Evolutionary conservation across 495 filamentous ascomycete species (phyloP), one percentile per base, ranked within the genome.

Genomic region (Hyaloscypha bicolor): DNA sequence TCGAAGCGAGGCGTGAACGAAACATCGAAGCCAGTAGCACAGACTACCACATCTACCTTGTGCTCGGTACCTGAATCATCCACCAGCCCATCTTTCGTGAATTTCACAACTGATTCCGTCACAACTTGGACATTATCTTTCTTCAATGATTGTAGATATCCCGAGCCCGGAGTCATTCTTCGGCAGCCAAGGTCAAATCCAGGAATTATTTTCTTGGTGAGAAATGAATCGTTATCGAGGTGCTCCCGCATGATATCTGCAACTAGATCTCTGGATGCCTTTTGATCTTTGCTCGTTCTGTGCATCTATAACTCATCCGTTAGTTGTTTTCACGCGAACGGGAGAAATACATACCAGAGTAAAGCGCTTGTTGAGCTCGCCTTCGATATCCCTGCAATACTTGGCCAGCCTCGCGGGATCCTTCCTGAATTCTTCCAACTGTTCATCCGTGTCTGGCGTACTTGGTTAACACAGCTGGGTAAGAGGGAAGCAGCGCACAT

Each of bases 101-200:
- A 85, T 14, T 77, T 74, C 56, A 81, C 72, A 72, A 91, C 90
- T n/a, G 71, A 78, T 1, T 78, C 80, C 48, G 78, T 77, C 71
- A 90, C 85, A 58, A 86, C 86, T 62, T 79, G 76, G 22, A 88
- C 87, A 67, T 92, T 91, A 16, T 82, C 79, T 72, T 87, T 80
- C 2, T 79, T 76, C 62, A 93, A 74, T 8, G 89, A 83, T 68
- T 91, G 88, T 9, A 93, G 82, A 71, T 92, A 93, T 0, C 87
- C 88, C 6, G 85, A 84, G 0, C 89, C 90, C 1, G 90, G 90
- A 0, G 89, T 92, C 0, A 90, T 79, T n/a, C 90, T 87, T 52
- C 89, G 85, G 69, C 90, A 93, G 73, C 86, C 83, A 4, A 87
- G 86, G 0, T 82, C 81, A 72, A 89, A 93, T 62, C 87, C 82